These are phyloP conservation scores for Penicillium waksmanii DNA, from an alignment of 495 filamentous ascomycete species.

Conservation along the genomic window DNA sequence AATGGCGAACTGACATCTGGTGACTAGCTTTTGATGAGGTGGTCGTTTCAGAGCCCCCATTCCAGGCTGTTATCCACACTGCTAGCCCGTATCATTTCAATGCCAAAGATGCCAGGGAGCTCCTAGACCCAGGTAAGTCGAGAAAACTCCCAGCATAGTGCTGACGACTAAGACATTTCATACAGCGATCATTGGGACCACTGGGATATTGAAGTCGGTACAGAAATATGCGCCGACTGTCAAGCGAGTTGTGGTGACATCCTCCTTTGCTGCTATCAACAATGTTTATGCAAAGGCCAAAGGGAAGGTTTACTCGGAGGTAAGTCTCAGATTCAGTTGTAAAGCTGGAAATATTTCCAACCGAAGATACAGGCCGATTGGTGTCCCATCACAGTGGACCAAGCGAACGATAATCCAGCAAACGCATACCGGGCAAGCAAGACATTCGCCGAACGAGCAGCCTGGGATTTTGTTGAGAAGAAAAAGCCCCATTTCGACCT, in stretches of 20 bases:
- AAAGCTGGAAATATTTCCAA: neutral
- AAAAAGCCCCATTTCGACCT: slow-evolving; percentile 66
- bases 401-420: slow-evolving; percentile 46
- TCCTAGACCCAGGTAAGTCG: slow-evolving; percentile 36
- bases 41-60: slow-evolving; percentile 60
- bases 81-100: slow-evolving; percentile 73
- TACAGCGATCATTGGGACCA: slow-evolving; percentile 51
- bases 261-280: slow-evolving; percentile 73
- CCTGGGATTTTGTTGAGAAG: slow-evolving; percentile 67
- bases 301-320: slow-evolving; percentile 57
- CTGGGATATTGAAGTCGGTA: slow-evolving; percentile 48
- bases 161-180: neutral
- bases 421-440: slow-evolving; percentile 55
- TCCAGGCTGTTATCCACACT: slow-evolving; percentile 78
- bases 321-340: slow-evolving; percentile 28
- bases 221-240: slow-evolving; percentile 49
- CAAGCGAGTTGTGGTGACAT: slow-evolving; percentile 64
- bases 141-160: neutral
- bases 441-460: slow-evolving; percentile 57
- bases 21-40: slow-evolving; percentile 62
- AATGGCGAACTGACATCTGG: too few species aligned
- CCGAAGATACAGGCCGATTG: slow-evolving; percentile 55
- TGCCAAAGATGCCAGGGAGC: slow-evolving; percentile 29
- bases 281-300: slow-evolving; percentile 45
- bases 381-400: slow-evolving; percentile 73